Evolutionary conservation across 2,329 filamentous ascomycete species (phyloP), one percentile per base, ranked within the genome.

Genomic region (Fusarium xyrophilum): DNA sequence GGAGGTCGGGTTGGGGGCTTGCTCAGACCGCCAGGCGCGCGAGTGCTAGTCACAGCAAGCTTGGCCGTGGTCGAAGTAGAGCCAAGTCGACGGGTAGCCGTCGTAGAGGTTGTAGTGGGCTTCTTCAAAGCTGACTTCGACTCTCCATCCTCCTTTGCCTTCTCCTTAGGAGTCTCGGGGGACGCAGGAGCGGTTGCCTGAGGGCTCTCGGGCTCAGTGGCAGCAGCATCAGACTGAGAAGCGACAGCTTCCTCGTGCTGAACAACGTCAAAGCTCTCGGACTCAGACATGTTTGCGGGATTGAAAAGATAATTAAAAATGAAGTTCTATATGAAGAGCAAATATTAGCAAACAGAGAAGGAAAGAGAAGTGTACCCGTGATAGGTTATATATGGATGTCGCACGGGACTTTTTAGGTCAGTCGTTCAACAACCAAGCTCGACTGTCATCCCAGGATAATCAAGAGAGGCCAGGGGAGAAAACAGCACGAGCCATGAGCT

Each of bases 1-100:
- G 82, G 78, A 42, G 83, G 80, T 5, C 84, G 82, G 23, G 83
- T 82, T 3, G 83, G 81, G 40, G 83, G 82, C 75, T 85, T 85
- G 77, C 72, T 81, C 57, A 85, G 65, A 42, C 79, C 80, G 52
- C 79, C 76, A 28, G 78, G 73, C n/a, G 79, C 71, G 62, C 81
- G 81, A 39, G 80, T 67, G 47, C 71, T 73, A 13, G 78, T 50
- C 19, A 80, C 67, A 25, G 78, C 65, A 43, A 72, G 68, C 55
- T 74, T 69, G 76, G 74, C 78, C 27, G 64, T 61, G 23, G 67
- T 53, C 13, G 67, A 63, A 21, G 56, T 59, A 27, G 68, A 40
- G 17, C 60, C 67, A 33, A 67, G 43, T 43, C 67, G 63, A 36
- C 67, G 67, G 25, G 67, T 62, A 72, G 69, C 65, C 14, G 73